Evolutionary conservation across 345 rosid genomes (phyloP).

Genomic region (Pistacia integerrima): DNA sequence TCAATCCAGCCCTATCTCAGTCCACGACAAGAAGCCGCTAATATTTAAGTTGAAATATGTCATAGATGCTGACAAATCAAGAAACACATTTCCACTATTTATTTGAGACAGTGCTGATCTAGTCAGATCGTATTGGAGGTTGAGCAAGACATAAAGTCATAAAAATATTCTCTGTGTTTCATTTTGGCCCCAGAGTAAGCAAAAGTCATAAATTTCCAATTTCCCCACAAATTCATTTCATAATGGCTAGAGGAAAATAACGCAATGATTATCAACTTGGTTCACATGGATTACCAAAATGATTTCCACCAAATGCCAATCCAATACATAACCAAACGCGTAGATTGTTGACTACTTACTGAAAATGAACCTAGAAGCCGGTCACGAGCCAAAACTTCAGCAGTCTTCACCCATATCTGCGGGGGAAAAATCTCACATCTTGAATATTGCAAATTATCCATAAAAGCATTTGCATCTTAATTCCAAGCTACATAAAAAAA

Average conservation of each 20-base stretch:
- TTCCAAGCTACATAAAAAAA: background rate
- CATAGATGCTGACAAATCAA: background rate
- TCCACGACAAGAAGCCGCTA: background rate
- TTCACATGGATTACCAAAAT: background rate
- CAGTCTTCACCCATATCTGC: conserved; percentile 97
- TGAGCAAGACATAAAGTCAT: background rate
- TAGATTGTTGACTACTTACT: conserved; percentile 35
- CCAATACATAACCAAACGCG: background rate
- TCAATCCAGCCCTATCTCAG: background rate
- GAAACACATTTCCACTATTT: background rate
- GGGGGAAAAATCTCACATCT: conserved; percentile 4
- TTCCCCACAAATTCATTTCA: background rate
- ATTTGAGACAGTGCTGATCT: background rate
- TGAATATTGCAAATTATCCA: background rate
- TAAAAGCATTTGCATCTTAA: background rate
- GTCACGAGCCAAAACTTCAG: conserved; percentile 87
- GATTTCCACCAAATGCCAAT: background rate
- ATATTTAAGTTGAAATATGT: background rate
- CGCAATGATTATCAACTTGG: background rate
- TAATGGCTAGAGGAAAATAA: background rate
- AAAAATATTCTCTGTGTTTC: background rate
- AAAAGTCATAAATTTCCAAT: background rate
- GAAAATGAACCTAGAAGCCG: conserved; percentile 88
- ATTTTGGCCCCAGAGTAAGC: background rate
- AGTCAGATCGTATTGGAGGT: background rate